These are phyloP conservation scores for Neohortaea acidophila DNA, from an alignment of 495 filamentous ascomycete species.

Conservation along the genomic window DNA sequence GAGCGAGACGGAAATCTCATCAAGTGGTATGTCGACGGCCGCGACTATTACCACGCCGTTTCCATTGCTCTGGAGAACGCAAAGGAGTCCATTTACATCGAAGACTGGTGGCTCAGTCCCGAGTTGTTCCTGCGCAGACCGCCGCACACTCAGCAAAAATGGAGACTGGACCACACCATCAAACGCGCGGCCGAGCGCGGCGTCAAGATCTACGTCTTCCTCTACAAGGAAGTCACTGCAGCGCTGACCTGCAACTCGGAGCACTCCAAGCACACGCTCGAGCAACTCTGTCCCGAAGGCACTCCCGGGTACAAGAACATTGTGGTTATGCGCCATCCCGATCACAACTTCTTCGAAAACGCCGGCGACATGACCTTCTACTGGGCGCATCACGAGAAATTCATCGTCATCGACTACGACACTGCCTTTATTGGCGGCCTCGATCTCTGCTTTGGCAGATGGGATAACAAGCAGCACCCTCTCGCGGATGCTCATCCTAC, in stretches of 20 bases:
- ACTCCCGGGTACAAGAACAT: slow-evolving; percentile 75
- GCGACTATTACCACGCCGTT: slow-evolving; percentile 89
- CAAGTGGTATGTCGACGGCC: slow-evolving; percentile 94
- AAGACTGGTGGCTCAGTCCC: slow-evolving; percentile 92
- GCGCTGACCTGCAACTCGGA: slow-evolving; percentile 83
- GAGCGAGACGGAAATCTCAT: slow-evolving; percentile 69
- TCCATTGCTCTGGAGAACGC: slow-evolving; percentile 73
- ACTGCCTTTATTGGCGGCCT: slow-evolving; percentile 85
- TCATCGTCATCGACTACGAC: slow-evolving; percentile 83
- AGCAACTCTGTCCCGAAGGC: slow-evolving; percentile 65
- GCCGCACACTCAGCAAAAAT: slow-evolving; percentile 66
- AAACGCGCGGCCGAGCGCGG: slow-evolving; percentile 81
- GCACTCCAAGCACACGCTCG: slow-evolving; percentile 82
- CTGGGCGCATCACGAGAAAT: slow-evolving; percentile 97
- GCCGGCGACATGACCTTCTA: slow-evolving; percentile 94
- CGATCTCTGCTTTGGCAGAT: slow-evolving; percentile 91
- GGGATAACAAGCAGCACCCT: slow-evolving; percentile 75
- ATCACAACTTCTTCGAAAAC: slow-evolving; percentile 90
- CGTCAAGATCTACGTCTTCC: slow-evolving; percentile 85
- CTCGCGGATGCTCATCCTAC: slow-evolving; percentile 78
- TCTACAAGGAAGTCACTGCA: slow-evolving; percentile 79
- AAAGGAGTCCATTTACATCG: slow-evolving; percentile 87
- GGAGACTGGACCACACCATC: slow-evolving; percentile 70
- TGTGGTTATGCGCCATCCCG: slow-evolving; percentile 75
- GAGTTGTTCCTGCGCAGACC: slow-evolving; percentile 83